Percentiles rank a stretch among this genome's conserved stretches.
Conservation (phyloP, 2,329 filamentous ascomycete genomes). For the Tolypocladium guangdongense region DNA sequence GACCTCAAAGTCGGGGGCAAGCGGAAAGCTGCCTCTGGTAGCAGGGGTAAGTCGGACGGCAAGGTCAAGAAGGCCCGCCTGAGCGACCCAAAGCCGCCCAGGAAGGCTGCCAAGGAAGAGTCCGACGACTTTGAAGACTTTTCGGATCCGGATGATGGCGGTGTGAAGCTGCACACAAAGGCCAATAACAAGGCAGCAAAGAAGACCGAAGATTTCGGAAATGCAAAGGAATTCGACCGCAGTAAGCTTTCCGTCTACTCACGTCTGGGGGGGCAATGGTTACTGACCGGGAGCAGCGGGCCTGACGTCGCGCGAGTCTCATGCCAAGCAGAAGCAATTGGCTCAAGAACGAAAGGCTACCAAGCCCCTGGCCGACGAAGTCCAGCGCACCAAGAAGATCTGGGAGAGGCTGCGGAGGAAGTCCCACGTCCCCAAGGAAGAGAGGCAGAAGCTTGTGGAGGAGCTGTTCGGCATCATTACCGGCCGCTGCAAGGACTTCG, state of each 20-base stretch:
- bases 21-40: conserved; percentile 39
- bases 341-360: conserved; percentile 80
- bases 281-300: background rate
- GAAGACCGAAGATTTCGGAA: conserved; percentile 17
- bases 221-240: conserved; percentile 30
- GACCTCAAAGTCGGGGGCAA: conserved; percentile 38
- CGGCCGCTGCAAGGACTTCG: conserved; percentile 85
- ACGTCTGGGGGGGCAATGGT: background rate
- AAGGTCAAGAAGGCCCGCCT: conserved; percentile 42
- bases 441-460: conserved; percentile 74
- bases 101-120: conserved; percentile 28
- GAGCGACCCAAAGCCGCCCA: conserved; percentile 18
- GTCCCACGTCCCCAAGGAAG: conserved; percentile 82
- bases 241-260: conserved; percentile 18
- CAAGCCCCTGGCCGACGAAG: conserved; percentile 85
- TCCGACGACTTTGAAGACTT: conserved; percentile 29
- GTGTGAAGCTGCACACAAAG: conserved; percentile 32
- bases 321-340: conserved; percentile 84
- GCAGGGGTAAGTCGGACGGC: conserved; percentile 31
- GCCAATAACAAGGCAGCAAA: conserved; percentile 24
- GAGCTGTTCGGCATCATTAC: conserved; percentile 90
- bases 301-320: conserved; percentile 66
- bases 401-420: conserved; percentile 92
- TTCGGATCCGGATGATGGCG: conserved; percentile 44
- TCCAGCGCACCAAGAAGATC: conserved; percentile 85